Conservation (phyloP, 768 basidiomycete species). For the Tubosaeta sp. region DNA sequence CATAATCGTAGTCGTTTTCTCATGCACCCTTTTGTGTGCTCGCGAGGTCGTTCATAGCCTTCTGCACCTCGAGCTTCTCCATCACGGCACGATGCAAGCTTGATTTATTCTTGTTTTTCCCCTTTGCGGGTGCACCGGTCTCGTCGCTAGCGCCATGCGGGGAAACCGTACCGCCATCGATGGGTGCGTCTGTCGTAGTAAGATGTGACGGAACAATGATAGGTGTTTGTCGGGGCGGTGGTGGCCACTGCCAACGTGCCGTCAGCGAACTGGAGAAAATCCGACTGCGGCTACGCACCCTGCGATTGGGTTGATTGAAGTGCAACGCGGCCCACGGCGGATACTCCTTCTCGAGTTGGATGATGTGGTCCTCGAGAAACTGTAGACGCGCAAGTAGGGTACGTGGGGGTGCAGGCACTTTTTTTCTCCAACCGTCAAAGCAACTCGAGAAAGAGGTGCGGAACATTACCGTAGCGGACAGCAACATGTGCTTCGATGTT, state of each 20-base stretch:
- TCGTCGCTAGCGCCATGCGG: constrained; percentile 15
- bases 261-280: neutral
- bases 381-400: constrained; percentile 61
- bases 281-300: constrained; percentile 45
- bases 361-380: constrained; percentile 73
- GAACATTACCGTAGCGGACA: constrained; percentile 61
- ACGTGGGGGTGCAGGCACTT: constrained; percentile 70
- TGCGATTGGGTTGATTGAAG: constrained; percentile 79
- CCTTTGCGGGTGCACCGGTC: constrained; percentile 14
- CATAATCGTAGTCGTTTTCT: neutral
- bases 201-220: constrained; percentile 74
- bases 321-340: constrained; percentile 88
- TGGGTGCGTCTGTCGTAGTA: constrained; percentile 29
- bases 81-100: constrained; percentile 72
- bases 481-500: constrained; percentile 72
- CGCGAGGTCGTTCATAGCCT: constrained; percentile 54
- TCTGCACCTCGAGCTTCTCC: constrained; percentile 71
- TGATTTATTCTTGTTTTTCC: constrained; percentile 44
- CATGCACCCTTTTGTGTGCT: constrained; percentile 18
- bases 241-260: constrained; percentile 61
- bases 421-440: constrained; percentile 7
- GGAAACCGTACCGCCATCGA: constrained; percentile 9
- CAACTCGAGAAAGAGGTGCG: neutral
- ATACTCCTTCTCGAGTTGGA: constrained; percentile 74
- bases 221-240: constrained; percentile 73